These are phyloP conservation scores for Pleurotus sapidus DNA, from an alignment of 768 basidiomycete genomes.

Conservation along the genomic window DNA sequence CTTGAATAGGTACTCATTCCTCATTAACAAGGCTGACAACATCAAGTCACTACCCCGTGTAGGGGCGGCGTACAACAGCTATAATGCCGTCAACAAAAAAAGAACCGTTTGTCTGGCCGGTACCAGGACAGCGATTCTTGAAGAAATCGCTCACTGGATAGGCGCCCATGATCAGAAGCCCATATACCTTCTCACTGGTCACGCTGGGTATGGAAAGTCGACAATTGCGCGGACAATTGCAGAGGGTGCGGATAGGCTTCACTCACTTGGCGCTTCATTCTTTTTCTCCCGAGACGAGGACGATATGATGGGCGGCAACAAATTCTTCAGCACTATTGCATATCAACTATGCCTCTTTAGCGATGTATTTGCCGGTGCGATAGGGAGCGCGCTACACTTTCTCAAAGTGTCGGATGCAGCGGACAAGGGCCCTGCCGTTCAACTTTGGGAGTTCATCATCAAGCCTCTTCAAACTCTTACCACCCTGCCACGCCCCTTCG, in stretches of 20 bases:
- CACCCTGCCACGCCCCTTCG: neutral
- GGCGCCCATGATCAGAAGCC: neutral
- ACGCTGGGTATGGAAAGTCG: neutral
- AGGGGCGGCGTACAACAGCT: no score
- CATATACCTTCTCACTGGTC: neutral
- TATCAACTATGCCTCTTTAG: conserved; percentile 11
- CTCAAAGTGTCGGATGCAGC: conserved; percentile 10
- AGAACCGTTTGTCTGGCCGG: neutral
- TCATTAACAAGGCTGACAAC: no score
- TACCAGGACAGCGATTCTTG: neutral
- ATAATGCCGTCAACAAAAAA: no score
- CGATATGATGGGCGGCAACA: neutral
- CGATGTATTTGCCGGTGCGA: conserved; percentile 10
- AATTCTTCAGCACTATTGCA: conserved; percentile 18
- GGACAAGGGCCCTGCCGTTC: neutral
- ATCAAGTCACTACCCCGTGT: no score
- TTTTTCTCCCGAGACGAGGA: conserved; percentile 18
- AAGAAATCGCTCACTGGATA: neutral
- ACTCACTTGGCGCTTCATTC: conserved; percentile 18
- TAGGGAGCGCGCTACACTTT: conserved; percentile 5
- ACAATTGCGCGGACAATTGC: conserved; percentile 1
- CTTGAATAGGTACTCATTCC: no score
- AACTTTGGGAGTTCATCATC: conserved; percentile 16
- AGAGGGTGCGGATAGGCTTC: neutral
- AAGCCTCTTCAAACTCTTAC: conserved; percentile 8